Conservation (phyloP, 768 basidiomycete species). For the Leccinum incarnatum region DNA sequence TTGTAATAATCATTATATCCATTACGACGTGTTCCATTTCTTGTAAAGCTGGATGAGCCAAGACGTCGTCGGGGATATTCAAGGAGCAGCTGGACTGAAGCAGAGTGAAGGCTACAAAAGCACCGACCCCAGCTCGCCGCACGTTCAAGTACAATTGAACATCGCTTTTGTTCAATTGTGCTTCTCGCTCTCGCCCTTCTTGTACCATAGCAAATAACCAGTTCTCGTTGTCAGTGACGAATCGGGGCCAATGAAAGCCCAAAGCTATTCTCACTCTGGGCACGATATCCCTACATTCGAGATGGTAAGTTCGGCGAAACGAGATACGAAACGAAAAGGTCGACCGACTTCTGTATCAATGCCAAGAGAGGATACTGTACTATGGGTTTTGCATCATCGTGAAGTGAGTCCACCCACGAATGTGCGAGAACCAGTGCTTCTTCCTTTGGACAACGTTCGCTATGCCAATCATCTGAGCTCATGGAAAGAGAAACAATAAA, state of each 20-base stretch:
- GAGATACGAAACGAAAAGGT: neutral
- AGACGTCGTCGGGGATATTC: neutral
- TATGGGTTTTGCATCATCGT: neutral
- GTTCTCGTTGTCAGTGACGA: neutral
- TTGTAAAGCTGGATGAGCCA: neutral
- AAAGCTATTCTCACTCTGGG: neutral
- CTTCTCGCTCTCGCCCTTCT: neutral
- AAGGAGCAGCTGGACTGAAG: neutral
- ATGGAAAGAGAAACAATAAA: neutral
- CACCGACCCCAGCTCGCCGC: neutral
- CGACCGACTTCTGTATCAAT: neutral
- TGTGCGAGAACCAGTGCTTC: neutral
- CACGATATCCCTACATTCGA: neutral
- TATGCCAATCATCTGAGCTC: neutral
- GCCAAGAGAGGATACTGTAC: neutral
- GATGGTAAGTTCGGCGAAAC: neutral
- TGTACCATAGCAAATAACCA: neutral
- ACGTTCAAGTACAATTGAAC: neutral
- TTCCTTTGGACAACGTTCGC: neutral
- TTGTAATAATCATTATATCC: neutral
- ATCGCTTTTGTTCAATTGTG: neutral
- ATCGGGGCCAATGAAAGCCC: neutral
- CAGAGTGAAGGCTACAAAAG: neutral
- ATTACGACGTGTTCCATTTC: neutral
- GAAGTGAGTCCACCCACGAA: neutral